Evolutionary conservation across 1,139 yeast genomes (phyloP).

Genomic region (Sugiyamaella pinicola): DNA sequence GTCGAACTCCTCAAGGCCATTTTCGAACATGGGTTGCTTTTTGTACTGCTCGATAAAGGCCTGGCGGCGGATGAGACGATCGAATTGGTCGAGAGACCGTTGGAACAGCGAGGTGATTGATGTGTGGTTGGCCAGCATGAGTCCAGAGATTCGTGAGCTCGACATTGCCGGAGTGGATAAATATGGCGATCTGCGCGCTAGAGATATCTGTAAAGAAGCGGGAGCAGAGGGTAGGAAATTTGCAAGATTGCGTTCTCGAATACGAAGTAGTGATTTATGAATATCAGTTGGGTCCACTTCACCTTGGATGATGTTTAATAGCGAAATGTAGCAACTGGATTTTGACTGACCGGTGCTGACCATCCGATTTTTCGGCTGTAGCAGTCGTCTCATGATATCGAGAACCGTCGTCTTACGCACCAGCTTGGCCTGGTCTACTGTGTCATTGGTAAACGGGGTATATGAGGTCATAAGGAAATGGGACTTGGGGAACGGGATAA

Average conservation of each 20-base stretch:
- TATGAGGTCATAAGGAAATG: slow-evolving; percentile 86
- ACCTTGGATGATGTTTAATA: slow-evolving; percentile 78
- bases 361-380: slow-evolving; percentile 80
- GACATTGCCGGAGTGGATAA: slow-evolving; percentile 31
- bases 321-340: slow-evolving; percentile 59
- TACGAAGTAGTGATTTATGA: slow-evolving; percentile 74
- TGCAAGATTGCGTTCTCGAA: slow-evolving; percentile 66
- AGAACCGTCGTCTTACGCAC: slow-evolving; percentile 76
- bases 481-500: slow-evolving; percentile 86
- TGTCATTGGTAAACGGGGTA: slow-evolving; percentile 78
- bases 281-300: slow-evolving; percentile 70
- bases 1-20: slow-evolving; percentile 73
- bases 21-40: slow-evolving; percentile 56
- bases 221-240: slow-evolving; percentile 88
- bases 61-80: slow-evolving; percentile 71
- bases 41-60: slow-evolving; percentile 85
- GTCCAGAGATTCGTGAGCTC: slow-evolving; percentile 52
- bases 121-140: slow-evolving; percentile 78
- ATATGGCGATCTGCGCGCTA: slow-evolving; percentile 74
- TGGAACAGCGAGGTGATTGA: slow-evolving; percentile 66
- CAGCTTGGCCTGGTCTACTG: slow-evolving; percentile 58
- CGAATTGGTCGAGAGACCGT: slow-evolving; percentile 74
- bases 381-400: slow-evolving; percentile 79
- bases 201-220: slow-evolving; percentile 74
- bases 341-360: slow-evolving; percentile 49